Evolutionary conservation across 139 green algal species (phyloP), one percentile per base, ranked within the genome.

Genomic region (Zygnema circumcarinatum): DNA sequence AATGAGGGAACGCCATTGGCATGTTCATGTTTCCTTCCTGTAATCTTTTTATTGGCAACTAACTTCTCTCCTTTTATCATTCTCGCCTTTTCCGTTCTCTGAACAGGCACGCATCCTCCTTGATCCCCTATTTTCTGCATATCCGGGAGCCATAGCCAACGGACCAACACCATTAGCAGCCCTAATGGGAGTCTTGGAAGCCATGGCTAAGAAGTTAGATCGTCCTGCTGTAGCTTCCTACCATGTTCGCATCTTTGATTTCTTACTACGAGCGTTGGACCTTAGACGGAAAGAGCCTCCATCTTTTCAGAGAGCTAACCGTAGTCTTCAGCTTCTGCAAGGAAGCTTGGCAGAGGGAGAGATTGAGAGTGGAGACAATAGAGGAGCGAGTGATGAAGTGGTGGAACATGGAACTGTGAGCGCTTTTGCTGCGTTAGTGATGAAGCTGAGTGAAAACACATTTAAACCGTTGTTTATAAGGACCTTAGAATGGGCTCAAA

Each of bases 401-500:
- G 16, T 3, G 69, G 38, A 38, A 85, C 69, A 52, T 3, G 91
- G 91, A 16, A 90, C 91, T 0, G 86, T 96, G 56, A 29, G 7
- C 0, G 92, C 92, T 3, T 87, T 98, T 53, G 89, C 95, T 33
- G 88, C 90, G 0, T 74, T 98, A 0, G 92, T 95, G 1, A 95
- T 98, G 93, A 98, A 98, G 91, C 92, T 98, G 31, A 96, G 87
- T 16, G 96, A 98, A 88, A 84, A 82, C 16, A 90, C 86, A 32
- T 98, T 98, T 93, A 96, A 96, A 90, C 96, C 96, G 16, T 79
- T 98, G 22, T 98, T 98, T 89, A 81, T 97, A 79, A 89, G 93
- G 11, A 88, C 98, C 72, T 32, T 97, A 33, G 95, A 98, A 56
- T 99, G 96, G 96, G 90, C 92, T 1, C 36, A 52, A 7, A 81